These are phyloP conservation scores for Ophioceras dolichostomum DNA, from an alignment of 2,329 filamentous ascomycete genomes.

Conservation along the genomic window DNA sequence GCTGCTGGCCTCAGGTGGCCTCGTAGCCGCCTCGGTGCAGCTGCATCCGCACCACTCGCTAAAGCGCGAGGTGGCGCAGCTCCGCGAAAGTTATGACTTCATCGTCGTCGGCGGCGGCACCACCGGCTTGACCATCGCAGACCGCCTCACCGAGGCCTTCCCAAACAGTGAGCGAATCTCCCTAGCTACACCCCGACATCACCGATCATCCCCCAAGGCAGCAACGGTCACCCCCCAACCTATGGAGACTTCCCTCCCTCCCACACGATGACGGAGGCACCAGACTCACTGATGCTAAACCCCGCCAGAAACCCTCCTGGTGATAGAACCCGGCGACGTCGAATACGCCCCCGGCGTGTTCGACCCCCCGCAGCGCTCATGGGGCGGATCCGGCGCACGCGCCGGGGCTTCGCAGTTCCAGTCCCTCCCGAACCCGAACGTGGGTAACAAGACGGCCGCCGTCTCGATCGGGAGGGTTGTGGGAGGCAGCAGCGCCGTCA, in stretches of 20 bases:
- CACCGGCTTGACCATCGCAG: constrained; percentile 1
- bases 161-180: constrained; percentile 18
- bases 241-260: too few species aligned
- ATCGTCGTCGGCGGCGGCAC: constrained; percentile 1
- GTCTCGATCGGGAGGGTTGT: neutral
- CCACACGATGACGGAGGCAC: too few species aligned
- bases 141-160: constrained; percentile 6
- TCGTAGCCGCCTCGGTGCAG: too few species aligned
- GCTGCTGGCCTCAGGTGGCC: too few species aligned
- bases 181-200: too few species aligned
- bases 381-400: neutral
- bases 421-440: neutral
- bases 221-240: too few species aligned
- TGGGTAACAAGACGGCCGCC: neutral
- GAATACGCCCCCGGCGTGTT: constrained; percentile 1
- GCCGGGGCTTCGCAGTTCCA: neutral
- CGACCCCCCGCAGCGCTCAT: neutral
- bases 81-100: constrained; percentile 1
- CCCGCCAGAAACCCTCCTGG: constrained; percentile 2
- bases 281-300: too few species aligned
- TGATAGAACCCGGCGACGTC: neutral
- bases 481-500: neutral
- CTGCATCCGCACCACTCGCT: neutral
- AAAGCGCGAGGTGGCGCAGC: neutral
- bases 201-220: too few species aligned